Conservation (phyloP, 1,139 yeast genomes). For the Pichia sp. region DNA sequence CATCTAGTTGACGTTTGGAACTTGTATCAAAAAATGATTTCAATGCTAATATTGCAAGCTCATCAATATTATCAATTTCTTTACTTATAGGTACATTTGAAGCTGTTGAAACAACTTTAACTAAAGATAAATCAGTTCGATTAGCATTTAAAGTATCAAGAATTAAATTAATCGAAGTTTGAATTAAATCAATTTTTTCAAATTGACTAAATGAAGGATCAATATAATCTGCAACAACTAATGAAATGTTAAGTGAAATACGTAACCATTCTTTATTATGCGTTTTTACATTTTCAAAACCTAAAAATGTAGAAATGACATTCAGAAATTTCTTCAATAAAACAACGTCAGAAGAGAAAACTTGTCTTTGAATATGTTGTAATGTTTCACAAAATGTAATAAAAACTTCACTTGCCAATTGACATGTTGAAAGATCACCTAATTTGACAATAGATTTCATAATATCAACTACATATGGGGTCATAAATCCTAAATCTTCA, state of each 20-base stretch:
- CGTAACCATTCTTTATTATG: slow-evolving; percentile 25
- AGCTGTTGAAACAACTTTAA: slow-evolving; percentile 15
- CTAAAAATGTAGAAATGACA: slow-evolving; percentile 37
- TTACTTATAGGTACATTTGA: slow-evolving; percentile 1
- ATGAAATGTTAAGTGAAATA: slow-evolving; percentile 24
- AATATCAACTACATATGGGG: slow-evolving; percentile 51
- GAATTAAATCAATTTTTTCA: slow-evolving; percentile 18
- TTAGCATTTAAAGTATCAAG: slow-evolving; percentile 18
- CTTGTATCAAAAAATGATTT: slow-evolving; percentile 35
- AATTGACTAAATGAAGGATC: slow-evolving; percentile 21
- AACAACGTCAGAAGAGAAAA: slow-evolving; percentile 65
- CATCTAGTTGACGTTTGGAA: slow-evolving; percentile 32
- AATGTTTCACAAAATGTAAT: slow-evolving; percentile 57
- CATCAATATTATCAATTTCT: slow-evolving; percentile 12
- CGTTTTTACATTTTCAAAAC: slow-evolving; percentile 25
- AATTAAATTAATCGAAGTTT: slow-evolving; percentile 19
- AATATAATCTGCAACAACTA: slow-evolving; percentile 20
- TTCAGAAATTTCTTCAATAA: slow-evolving; percentile 48
- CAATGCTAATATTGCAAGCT: slow-evolving; percentile 27
- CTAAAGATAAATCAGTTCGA: slow-evolving; percentile 17
- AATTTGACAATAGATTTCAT: slow-evolving; percentile 38
- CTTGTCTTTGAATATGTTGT: slow-evolving; percentile 44
- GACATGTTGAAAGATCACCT: slow-evolving; percentile 52
- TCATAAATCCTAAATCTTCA: slow-evolving; percentile 80
- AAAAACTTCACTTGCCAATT: slow-evolving; percentile 47